Evolutionary conservation across 148 eudicot genomes (phyloP).

Genomic region (Chenopodium suecicum): DNA sequence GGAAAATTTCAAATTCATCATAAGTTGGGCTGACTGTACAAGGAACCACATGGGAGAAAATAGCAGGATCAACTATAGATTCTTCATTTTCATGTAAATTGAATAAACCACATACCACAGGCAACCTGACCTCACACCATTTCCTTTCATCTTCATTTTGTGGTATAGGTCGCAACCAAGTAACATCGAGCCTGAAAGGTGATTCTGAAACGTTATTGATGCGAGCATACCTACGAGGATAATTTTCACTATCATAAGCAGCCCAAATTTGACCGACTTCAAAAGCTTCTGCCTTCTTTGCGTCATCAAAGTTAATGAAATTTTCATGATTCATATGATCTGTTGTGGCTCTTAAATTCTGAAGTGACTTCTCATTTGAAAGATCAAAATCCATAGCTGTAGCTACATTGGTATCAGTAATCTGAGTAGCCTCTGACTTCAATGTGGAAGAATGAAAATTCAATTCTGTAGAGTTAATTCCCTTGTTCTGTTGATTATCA

Average conservation of each 20-base stretch:
- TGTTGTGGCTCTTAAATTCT: not conserved
- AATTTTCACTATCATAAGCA: constrained; percentile 35
- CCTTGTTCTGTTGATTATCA: constrained; percentile 2
- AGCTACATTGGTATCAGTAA: not conserved
- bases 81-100: constrained; percentile 30
- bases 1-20: constrained; percentile 49
- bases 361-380: not conserved
- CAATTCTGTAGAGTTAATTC: not conserved
- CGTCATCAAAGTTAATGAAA: constrained; percentile 32
- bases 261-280: constrained; percentile 62
- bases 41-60: constrained; percentile 35
- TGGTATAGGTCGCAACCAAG: constrained; percentile 56
- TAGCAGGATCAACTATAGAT: constrained; percentile 20
- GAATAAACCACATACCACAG: constrained; percentile 63
- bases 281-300: constrained; percentile 34
- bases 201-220: constrained; percentile 29
- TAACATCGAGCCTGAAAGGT: constrained; percentile 33
- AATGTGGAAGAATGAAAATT: constrained; percentile 5
- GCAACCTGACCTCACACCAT: constrained; percentile 59
- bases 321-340: constrained; percentile 25
- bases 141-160: constrained; percentile 37
- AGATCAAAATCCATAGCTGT: constrained; percentile 2
- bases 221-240: constrained; percentile 45
- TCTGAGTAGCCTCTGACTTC: not conserved
- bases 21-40: constrained; percentile 33